Base-by-base conservation (phyloP, 2,329 filamentous ascomycete genomes). In the Claviceps maximensis region DNA sequence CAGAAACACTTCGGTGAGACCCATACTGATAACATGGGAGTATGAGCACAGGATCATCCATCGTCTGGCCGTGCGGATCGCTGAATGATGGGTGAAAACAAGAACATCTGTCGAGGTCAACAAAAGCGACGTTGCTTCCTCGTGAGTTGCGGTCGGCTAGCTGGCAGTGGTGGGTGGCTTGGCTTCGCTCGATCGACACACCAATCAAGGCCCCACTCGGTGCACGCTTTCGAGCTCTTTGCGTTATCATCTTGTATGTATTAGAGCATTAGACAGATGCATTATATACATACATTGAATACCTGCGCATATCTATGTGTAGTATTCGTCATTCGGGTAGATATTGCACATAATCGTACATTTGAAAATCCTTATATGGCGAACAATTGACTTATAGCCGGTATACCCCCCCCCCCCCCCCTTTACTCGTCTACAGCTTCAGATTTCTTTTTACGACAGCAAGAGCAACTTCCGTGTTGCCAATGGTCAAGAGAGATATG, bases 401-500 rank as follows among this genome's bases (percentile, higher is more conserved):
- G 21, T 13, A 23, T 4, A 23, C 19, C 19, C 47, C 25, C 8
- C n/a, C 23, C 49, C 23, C 41, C 27, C 25, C 21, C 10, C 3
- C n/a, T n/a, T n/a, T n/a, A 44, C 19, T 25, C 9, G 13, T 38
- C 56, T 54, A 64, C 25, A 65, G 46, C 23, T 50, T 60, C 21
- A 69, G 36, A 40, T 61, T 62, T 19, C 50, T 52, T 38, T 62
- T 67, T 5, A 68, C 27, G 27, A 68, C 42, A 36, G 51, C 49
- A 42, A 66, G 56, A 2, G 66, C 67, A 13, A 59, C 56, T 2
- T 31, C 46, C 8, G 60, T 59, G 48, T 67, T 65, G 12, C 64
- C 62, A 10, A 64, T 62, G 13, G 61, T 60, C 23, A 69, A 50
- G 12, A 67, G 54, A 3, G 62, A 62, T 33, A 67, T 60, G 4